Percentiles rank a stretch among this genome's conserved stretches.
These are phyloP conservation scores for Suillus discolor DNA, from an alignment of 768 basidiomycete species.

Conservation along the genomic window DNA sequence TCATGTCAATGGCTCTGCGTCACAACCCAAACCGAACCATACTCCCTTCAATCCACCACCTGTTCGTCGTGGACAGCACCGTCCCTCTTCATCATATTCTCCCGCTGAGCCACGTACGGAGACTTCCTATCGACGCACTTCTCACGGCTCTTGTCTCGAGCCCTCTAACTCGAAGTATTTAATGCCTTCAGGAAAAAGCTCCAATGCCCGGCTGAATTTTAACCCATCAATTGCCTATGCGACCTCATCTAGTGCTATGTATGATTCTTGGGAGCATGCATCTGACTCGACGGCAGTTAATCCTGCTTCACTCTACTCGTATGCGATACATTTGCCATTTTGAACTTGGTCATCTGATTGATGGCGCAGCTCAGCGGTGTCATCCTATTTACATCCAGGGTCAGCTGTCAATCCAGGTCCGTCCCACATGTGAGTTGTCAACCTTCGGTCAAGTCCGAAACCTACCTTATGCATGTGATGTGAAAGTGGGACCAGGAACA, in stretches of 20 bases:
- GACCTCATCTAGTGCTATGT: conserved; percentile 14
- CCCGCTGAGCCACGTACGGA: conserved; percentile 14
- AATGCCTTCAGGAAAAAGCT: not conserved
- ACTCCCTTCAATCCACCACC: conserved; percentile 24
- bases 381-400: conserved; percentile 42
- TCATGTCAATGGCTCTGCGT: conserved; percentile 24
- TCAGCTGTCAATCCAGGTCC: conserved; percentile 12
- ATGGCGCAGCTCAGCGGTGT: conserved; percentile 51
- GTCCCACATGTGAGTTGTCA: conserved; percentile 24
- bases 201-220: conserved; percentile 34
- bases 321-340: conserved; percentile 17
- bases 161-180: conserved; percentile 3
- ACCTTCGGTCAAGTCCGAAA: not conserved
- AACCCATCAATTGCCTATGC: conserved; percentile 53
- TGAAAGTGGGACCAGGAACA: conserved; percentile 10
- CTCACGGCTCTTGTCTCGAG: conserved; percentile 15
- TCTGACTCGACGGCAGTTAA: conserved; percentile 19
- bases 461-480: not conserved
- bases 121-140: conserved; percentile 23
- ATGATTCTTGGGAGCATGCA: conserved; percentile 11
- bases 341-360: not conserved
- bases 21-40: conserved; percentile 24
- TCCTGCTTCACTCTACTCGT: conserved; percentile 61
- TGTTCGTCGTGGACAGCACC: conserved; percentile 13
- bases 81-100: conserved; percentile 8